These are phyloP conservation scores for Croton laevigatus DNA, from an alignment of 441 rosid genomes.

Conservation along the genomic window DNA sequence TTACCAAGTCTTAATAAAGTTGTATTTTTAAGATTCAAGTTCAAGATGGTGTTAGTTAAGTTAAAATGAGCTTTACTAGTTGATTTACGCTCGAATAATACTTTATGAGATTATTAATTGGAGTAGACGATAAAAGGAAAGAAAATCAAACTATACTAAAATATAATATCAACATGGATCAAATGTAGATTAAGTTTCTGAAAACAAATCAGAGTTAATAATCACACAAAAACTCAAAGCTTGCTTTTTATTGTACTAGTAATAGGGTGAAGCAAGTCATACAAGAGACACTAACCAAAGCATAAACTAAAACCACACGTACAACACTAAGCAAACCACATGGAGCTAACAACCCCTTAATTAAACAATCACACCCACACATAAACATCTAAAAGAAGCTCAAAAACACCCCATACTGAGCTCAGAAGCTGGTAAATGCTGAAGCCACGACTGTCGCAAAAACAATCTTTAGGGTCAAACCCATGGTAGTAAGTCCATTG, in stretches of 20 bases:
- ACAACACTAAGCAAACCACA: background rate
- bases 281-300: background rate
- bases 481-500: background rate
- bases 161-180: too few species aligned
- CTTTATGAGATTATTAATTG: too few species aligned
- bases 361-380: constrained; percentile 5
- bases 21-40: too few species aligned
- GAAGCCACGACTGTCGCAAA: constrained; percentile 23
- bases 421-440: constrained; percentile 20
- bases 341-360: background rate
- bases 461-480: constrained; percentile 20
- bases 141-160: too few species aligned
- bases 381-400: constrained; percentile 8
- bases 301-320: background rate
- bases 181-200: too few species aligned
- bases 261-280: constrained; percentile 6
- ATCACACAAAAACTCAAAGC: constrained; percentile 6
- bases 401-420: background rate
- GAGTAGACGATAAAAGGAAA: too few species aligned
- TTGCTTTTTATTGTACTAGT: constrained; percentile 14
- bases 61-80: too few species aligned
- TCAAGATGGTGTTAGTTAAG: too few species aligned
- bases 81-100: too few species aligned
- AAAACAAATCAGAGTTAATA: background rate
- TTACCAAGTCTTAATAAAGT: too few species aligned